phyloP scores from a whole-genome alignment of 2,329 filamentous ascomycete genomes.

The Teratosphaeria viscida region DNA sequence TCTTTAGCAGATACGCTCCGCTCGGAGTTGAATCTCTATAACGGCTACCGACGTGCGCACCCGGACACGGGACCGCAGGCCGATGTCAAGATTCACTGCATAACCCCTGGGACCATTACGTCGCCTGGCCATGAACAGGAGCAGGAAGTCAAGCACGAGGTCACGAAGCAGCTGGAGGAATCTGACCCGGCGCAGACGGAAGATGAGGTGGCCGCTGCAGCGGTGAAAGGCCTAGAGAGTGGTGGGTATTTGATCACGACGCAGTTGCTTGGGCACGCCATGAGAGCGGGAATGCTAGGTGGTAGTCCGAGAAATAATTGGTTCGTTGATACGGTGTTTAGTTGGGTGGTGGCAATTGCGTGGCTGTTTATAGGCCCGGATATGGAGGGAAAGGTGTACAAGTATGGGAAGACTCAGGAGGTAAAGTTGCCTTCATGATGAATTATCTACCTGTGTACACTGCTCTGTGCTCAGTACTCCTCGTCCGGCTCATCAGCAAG shows the following conservation, averaged over 20 bases:
- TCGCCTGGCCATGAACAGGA: constrained; percentile 67
- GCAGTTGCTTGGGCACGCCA: constrained; percentile 57
- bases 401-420: constrained; percentile 47
- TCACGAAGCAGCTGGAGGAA: constrained; percentile 71
- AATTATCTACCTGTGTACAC: too few species aligned
- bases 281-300: constrained; percentile 51
- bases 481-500: constrained; percentile 19
- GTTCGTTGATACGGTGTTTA: constrained; percentile 44
- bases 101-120: constrained; percentile 76
- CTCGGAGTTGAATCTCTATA: constrained; percentile 80
- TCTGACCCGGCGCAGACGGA: constrained; percentile 71
- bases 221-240: constrained; percentile 65
- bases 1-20: constrained; percentile 72
- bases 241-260: constrained; percentile 74
- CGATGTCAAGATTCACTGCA: constrained; percentile 66
- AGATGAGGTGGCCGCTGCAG: constrained; percentile 60
- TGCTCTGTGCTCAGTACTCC: not conserved
- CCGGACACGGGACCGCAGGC: constrained; percentile 41
- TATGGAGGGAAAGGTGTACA: constrained; percentile 45
- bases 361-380: constrained; percentile 50
- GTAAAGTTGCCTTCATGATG: constrained; percentile 4
- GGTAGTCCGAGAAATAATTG: constrained; percentile 44
- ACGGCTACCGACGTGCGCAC: constrained; percentile 44
- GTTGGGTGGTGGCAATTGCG: constrained; percentile 43
- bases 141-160: constrained; percentile 64